Evolutionary conservation across 148 eudicot genomes (phyloP), one percentile per base, ranked within the genome.

Genomic region (Cornus controversa): DNA sequence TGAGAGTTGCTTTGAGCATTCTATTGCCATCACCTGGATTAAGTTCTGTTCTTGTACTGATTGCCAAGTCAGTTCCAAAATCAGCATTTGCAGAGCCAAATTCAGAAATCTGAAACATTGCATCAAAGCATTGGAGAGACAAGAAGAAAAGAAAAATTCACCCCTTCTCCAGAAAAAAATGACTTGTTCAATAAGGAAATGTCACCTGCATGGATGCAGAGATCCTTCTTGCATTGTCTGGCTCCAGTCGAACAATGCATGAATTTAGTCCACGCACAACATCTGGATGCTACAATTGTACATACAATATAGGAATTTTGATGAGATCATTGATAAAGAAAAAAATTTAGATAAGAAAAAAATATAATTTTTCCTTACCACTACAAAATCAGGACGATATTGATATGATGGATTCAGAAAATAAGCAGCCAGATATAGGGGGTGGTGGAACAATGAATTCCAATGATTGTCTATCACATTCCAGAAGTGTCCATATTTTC

Each of bases 61-160:
- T 85, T 78, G 97, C 98, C 91, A 94, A 80, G 77, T 94, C 98
- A 78, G 98, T 94, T 80, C 97, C 97, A 83, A 94, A 94, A 89
- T 94, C 98, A 84, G 95, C 98, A 87, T 91, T 94, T 69, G 97
- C 98, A 73, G 95, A 89, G 68, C 92, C 82, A 83, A 92, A 94
- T 79, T 92, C 97, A 37, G 98, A 87, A 75, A 91, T 92, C 98
- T 94, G 92, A 67, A 76, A 76, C 57, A 54, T 8, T 42, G 67
- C 64, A 66, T 22, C 66, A 47, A 72, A 77, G 47, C 53, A 75
- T 36, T 50, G 29, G 66, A 37, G 62, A 28, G 67, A 31, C 24
- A 26, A 57, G 66, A 23, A 47, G 11, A 47, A 36, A 53, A 22
- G 4, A 71, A 34, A 27, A 45, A 57, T 27, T 40, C 45, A 40